Base-by-base conservation (phyloP, 495 filamentous ascomycete genomes). In the Neurospora discreta region DNA sequence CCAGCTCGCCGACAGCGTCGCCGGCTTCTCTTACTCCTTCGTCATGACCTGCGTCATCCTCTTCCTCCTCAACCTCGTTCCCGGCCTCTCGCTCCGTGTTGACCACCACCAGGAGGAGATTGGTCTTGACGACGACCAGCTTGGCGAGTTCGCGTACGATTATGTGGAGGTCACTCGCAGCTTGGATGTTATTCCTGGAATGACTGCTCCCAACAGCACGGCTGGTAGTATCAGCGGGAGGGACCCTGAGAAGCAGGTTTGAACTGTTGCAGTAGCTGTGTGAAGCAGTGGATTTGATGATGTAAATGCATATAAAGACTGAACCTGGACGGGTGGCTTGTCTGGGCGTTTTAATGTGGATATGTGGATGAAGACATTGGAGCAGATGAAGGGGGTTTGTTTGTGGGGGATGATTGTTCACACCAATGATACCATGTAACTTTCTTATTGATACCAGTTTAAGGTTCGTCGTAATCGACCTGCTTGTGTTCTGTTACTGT, bases 131-230 rank as follows among this genome's bases (percentile, higher is more conserved):
- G 95, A 98, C 80, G 90, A 90, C 43, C 92, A 99, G 84, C 95
- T 98, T 78, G 95, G 95, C 79, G 95, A 99, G 84, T 99, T 98
- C 81, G 95, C 95, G 44, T 99, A 99, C 80, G 95, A 99, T 81
- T 99, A 97, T 75, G 95, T 99, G 74, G 95, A 99, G 84, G 85
- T 98, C 72, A 91, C 88, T 36, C 89, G 95, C 72, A 92, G 97
- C 74, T 88, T 97, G 26, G 73, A 73, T 60, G 67, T 75, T 39
- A 18, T 75, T n/a, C 60, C 69, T 30, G 72, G 68, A 3, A 8
- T 68, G 33, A 71, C 71, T 41, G 46, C 74, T 11, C 71, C 73
- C 30, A 75, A 75, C 71, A 74, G 77, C 30, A 42, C 72, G 0
- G 39, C 38, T 3, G 73, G 58, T 41, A 79, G 78, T 72, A 69